Base-by-base conservation (phyloP, 2,329 filamentous ascomycete species). In the Ophiosphaerella korrae region DNA sequence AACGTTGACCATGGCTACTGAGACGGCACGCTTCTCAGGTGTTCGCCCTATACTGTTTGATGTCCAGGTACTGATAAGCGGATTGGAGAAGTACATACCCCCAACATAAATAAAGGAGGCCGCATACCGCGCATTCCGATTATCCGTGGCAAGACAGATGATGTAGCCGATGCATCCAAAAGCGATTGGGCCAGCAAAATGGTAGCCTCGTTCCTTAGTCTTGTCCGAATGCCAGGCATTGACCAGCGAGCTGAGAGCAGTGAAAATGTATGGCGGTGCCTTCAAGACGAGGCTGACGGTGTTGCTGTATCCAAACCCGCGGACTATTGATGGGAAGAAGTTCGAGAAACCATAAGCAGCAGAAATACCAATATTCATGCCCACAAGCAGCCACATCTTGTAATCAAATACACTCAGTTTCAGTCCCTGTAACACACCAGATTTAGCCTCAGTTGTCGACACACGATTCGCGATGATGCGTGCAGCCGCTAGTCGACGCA, bases 171-270 rank as follows among this genome's bases (percentile, higher is more conserved):
- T 62, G 2, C 77, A 64, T 3, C 74, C 72, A 23, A 74, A 52
- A 1, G 59, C 47, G 13, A 78, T 58, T 3, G 74, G 72, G 6
- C 48, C 61, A 1, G 75, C 77, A 33, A 80, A 78, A 44, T 80
- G 77, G 74, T 74, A 78, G 0, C 75, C 77, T 11, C 77, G 71
- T 55, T 80, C 77, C 41, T 78, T 73, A 26, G 75, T 64, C 2
- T 71, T 70, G 2, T 78, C 80, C 2, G 78, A 80, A 43, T 71
- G 77, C 73, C 75, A 80, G 1, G 76, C 78, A 8, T 76, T 73
- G 2, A 73, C 52, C 26, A 81, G 74, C 6, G 76, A 76, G 0
- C 72, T 72, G 0, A 71, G 72, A 13, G 77, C 78, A 2, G 79
- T 78, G 31, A 62, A 50, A 23, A 64, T 32, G 36, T 78, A 82